These are phyloP conservation scores for Coniophora puteana DNA, from an alignment of 1,284 basidiomycete genomes.

Conservation along the genomic window DNA sequence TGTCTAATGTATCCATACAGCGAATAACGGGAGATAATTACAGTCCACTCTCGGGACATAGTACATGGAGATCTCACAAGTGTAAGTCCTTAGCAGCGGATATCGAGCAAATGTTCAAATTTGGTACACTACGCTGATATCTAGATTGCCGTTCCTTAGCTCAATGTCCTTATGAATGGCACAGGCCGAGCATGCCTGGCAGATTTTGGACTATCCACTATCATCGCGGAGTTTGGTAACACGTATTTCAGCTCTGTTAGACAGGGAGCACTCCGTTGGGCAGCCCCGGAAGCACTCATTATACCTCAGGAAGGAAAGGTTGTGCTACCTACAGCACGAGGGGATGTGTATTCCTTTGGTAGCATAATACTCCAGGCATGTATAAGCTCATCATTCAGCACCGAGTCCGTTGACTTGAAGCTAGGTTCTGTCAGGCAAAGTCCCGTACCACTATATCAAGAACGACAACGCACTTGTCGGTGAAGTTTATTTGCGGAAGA, in stretches of 20 bases:
- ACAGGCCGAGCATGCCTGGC: conserved; percentile 19
- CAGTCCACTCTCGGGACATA: conserved; percentile 20
- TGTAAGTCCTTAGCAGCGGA: too few species aligned
- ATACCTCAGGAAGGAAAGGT: conserved; percentile 1
- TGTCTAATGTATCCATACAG: too few species aligned
- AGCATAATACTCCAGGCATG: conserved; percentile 8
- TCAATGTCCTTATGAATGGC: conserved; percentile 26
- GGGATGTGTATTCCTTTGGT: conserved; percentile 10
- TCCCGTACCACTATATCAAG: conserved; percentile 5
- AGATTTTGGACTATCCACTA: conserved; percentile 29
- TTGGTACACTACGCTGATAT: too few species aligned
- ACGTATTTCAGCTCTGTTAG: conserved; percentile 25
- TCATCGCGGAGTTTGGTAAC: conserved; percentile 21
- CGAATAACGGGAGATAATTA: too few species aligned
- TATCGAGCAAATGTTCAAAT: too few species aligned
- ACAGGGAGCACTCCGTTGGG: conserved; percentile 29
- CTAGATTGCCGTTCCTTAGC: conserved; percentile 7
- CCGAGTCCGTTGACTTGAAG: neutral
- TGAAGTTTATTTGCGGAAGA: neutral
- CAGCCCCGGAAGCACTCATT: conserved; percentile 28
- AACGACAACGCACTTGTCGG: conserved; percentile 1
- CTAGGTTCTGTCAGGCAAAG: conserved; percentile 3
- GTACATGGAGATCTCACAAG: conserved; percentile 27
- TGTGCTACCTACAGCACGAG: neutral
- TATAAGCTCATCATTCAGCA: neutral